A percentile compares a stretch with the other conserved stretches of the same genome.
phyloP scores from a whole-genome alignment of 108 stramenopile genomes.

The Skeletonema grethae region DNA sequence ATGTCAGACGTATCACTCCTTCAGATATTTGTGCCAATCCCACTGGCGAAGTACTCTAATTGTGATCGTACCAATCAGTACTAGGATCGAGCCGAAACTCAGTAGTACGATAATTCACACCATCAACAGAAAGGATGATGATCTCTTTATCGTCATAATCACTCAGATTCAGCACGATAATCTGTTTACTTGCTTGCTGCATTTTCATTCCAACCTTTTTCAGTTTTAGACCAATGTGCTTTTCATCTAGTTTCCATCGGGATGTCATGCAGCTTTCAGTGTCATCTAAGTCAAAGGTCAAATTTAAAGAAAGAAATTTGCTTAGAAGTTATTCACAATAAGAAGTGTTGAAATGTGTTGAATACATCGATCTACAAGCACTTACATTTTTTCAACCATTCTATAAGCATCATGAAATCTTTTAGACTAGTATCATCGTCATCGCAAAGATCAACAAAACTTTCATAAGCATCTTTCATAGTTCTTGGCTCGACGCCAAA shows the following conservation, averaged over 20 bases:
- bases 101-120: background rate
- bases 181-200: background rate
- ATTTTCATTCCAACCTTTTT: background rate
- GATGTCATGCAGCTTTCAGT: background rate
- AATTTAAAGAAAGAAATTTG: too few species aligned
- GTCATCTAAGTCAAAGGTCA: too few species aligned
- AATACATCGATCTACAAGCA: too few species aligned
- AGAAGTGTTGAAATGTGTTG: too few species aligned
- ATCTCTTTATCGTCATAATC: background rate
- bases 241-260: background rate
- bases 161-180: background rate
- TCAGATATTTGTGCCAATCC: background rate
- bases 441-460: too few species aligned
- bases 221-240: background rate
- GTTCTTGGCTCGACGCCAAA: too few species aligned
- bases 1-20: background rate
- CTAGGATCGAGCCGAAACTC: background rate
- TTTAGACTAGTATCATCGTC: too few species aligned
- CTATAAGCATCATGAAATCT: too few species aligned
- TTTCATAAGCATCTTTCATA: too few species aligned
- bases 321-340: too few species aligned
- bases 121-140: slow-evolving; percentile 1
- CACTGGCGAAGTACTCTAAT: too few species aligned
- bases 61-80: background rate
- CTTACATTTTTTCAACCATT: too few species aligned